Percentiles rank a stretch among this genome's conserved stretches.
These are phyloP conservation scores for Colletotrichum gigasporum DNA, from an alignment of 2,329 filamentous ascomycete genomes.

Conservation along the genomic window DNA sequence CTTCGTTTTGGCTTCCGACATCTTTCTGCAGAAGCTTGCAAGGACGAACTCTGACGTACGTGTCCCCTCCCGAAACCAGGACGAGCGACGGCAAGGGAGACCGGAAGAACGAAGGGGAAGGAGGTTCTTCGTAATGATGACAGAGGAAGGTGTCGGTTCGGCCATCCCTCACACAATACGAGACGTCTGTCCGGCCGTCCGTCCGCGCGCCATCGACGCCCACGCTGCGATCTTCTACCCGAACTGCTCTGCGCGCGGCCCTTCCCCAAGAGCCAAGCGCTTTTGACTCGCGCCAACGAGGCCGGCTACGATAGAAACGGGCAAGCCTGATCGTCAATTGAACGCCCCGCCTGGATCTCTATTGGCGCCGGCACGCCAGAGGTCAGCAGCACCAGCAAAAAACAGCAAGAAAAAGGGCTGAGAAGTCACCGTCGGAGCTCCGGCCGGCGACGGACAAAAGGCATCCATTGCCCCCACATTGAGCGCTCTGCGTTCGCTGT, in stretches of 20 bases:
- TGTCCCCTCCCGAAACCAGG: no score
- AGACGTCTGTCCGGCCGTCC: neutral
- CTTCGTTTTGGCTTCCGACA: no score
- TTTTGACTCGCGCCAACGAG: neutral
- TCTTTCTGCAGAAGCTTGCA: neutral
- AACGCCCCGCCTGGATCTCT: neutral
- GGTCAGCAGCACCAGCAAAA: neutral
- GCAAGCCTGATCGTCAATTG: neutral
- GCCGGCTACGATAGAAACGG: neutral
- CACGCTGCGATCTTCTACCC: neutral
- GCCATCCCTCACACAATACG: no score
- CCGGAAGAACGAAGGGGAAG: no score
- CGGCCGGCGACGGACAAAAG: conserved; percentile 24
- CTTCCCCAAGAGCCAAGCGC: neutral
- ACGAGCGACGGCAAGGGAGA: no score
- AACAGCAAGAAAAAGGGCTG: neutral
- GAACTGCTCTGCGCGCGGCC: neutral
- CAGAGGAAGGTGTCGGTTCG: no score
- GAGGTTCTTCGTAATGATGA: no score
- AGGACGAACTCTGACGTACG: no score
- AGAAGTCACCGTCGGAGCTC: conserved; percentile 20
- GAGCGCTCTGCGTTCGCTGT: neutral
- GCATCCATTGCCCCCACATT: conserved; percentile 12
- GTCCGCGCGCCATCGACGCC: neutral
- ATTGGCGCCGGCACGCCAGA: neutral